Percentiles rank a stretch among this genome's conserved stretches.
Conservation (phyloP, 1,284 basidiomycete species). For the Earliella scabrosa region DNA sequence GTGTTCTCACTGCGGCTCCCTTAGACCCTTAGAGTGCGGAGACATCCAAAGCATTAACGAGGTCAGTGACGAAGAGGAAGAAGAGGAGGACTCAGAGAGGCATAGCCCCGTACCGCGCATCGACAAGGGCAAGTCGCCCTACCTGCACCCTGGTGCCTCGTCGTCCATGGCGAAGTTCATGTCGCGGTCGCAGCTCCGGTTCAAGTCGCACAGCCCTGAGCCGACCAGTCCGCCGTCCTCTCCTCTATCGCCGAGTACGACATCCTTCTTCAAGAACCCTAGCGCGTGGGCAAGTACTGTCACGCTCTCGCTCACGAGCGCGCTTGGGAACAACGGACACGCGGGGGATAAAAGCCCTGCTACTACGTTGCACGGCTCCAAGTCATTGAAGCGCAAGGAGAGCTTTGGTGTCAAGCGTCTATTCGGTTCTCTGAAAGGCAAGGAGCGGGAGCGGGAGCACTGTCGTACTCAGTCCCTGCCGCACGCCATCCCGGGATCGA, state of each 20-base stretch:
- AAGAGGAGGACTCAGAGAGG: conserved; percentile 14
- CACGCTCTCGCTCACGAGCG: conserved; percentile 28
- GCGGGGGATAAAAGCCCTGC: conserved; percentile 5
- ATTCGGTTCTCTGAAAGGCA: conserved; percentile 37
- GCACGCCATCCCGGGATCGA: neutral
- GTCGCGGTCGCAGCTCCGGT: conserved; percentile 3
- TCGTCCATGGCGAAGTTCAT: conserved; percentile 3
- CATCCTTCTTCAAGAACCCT: conserved; percentile 25
- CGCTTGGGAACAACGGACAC: conserved; percentile 18
- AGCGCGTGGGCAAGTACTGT: conserved; percentile 33
- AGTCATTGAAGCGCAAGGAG: conserved; percentile 30
- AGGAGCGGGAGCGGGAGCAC: conserved; percentile 30
- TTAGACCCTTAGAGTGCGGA: conserved; percentile 21
- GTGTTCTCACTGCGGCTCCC: conserved; percentile 31
- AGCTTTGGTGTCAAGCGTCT: conserved; percentile 36
- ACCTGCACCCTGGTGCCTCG: conserved; percentile 9
- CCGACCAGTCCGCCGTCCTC: conserved; percentile 25
- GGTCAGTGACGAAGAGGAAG: conserved; percentile 22
- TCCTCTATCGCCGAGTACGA: conserved; percentile 24
- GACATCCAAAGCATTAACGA: conserved; percentile 23
- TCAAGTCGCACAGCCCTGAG: conserved; percentile 14
- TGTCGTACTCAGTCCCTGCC: conserved; percentile 6
- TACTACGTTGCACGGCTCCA: too few species aligned
- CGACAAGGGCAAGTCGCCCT: conserved; percentile 17
- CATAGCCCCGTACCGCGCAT: conserved; percentile 8